Percentiles rank a stretch among this genome's conserved stretches.
These are phyloP conservation scores for Chrysoporthe puriensis DNA, from an alignment of 2,329 filamentous ascomycete genomes.

Conservation along the genomic window DNA sequence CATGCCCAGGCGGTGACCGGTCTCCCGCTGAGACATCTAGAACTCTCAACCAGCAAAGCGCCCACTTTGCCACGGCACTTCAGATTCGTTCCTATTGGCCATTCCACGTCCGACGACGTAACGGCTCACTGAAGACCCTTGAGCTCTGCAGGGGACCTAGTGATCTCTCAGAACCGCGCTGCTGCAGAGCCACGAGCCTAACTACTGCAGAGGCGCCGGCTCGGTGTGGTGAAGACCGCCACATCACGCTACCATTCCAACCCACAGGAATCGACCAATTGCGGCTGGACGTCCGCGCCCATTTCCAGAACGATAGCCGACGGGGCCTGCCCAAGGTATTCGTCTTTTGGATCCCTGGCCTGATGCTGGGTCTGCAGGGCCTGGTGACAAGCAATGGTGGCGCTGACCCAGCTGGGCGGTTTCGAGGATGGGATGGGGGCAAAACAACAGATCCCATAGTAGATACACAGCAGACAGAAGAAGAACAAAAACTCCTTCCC, in stretches of 20 bases:
- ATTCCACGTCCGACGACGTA: background rate
- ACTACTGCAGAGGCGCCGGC: conserved; percentile 9
- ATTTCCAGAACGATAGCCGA: conserved; percentile 3
- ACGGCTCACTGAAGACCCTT: conserved; percentile 4
- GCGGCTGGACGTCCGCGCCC: background rate
- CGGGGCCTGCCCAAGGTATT: too few relatives aligned
- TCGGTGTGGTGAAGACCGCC: conserved; percentile 9
- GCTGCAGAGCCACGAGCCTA: conserved; percentile 9
- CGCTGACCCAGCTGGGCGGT: too few relatives aligned
- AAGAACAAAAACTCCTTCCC: conserved; percentile 14
- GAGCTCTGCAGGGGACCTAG: background rate
- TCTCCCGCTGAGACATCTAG: background rate
- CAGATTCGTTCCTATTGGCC: background rate
- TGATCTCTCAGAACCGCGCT: background rate
- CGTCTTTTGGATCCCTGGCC: too few relatives aligned
- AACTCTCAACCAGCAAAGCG: background rate
- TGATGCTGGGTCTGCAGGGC: too few relatives aligned
- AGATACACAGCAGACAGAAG: too few relatives aligned
- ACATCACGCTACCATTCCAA: background rate
- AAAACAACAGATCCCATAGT: background rate
- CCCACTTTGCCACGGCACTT: conserved; percentile 1
- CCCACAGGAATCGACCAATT: background rate
- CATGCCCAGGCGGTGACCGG: background rate
- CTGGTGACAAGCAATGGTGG: too few relatives aligned
- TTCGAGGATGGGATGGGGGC: background rate